Percentiles rank a stretch among this genome's conserved stretches.
These are phyloP conservation scores for Fomitopsis palustris DNA, from an alignment of 1,284 basidiomycete genomes.

Conservation along the genomic window DNA sequence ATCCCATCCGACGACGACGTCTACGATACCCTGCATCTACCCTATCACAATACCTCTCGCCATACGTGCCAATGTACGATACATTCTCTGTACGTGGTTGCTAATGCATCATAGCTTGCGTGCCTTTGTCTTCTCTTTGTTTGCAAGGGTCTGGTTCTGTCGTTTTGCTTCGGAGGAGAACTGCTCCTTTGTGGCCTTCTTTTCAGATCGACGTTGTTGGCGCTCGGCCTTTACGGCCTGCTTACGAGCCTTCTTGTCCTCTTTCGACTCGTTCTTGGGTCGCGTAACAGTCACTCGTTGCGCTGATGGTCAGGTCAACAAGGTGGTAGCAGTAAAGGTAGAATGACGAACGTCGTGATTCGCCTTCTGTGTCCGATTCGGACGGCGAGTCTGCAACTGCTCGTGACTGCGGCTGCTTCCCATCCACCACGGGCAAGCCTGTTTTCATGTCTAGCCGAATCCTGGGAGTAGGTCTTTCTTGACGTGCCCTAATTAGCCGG, in stretches of 20 bases:
- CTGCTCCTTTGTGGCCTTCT: slow-evolving; percentile 75
- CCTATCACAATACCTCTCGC: neutral
- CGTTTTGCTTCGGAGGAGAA: slow-evolving; percentile 75
- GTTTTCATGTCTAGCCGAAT: slow-evolving; percentile 74
- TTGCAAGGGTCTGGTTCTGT: slow-evolving; percentile 56
- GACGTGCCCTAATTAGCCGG: slow-evolving; percentile 70
- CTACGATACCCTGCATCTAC: slow-evolving; percentile 10
- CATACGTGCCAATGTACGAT: neutral
- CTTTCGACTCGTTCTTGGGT: slow-evolving; percentile 75
- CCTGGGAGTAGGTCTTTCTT: slow-evolving; percentile 50
- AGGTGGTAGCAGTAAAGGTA: slow-evolving; percentile 1
- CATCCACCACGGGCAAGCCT: slow-evolving; percentile 61
- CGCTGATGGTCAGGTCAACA: slow-evolving; percentile 20
- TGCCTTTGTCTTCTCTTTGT: slow-evolving; percentile 37
- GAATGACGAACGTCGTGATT: slow-evolving; percentile 28
- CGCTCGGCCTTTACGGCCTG: slow-evolving; percentile 82
- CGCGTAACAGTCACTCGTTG: slow-evolving; percentile 56
- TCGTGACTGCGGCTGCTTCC: slow-evolving; percentile 18
- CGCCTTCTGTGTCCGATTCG: slow-evolving; percentile 29
- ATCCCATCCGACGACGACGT: slow-evolving; percentile 5
- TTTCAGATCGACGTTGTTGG: slow-evolving; percentile 72
- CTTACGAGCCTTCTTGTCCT: slow-evolving; percentile 88
- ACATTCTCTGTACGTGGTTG: neutral
- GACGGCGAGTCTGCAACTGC: slow-evolving; percentile 14
- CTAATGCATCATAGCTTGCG: slow-evolving; percentile 27